Conservation (phyloP, 257 asterid species). For the Ligustrum vulgare region DNA sequence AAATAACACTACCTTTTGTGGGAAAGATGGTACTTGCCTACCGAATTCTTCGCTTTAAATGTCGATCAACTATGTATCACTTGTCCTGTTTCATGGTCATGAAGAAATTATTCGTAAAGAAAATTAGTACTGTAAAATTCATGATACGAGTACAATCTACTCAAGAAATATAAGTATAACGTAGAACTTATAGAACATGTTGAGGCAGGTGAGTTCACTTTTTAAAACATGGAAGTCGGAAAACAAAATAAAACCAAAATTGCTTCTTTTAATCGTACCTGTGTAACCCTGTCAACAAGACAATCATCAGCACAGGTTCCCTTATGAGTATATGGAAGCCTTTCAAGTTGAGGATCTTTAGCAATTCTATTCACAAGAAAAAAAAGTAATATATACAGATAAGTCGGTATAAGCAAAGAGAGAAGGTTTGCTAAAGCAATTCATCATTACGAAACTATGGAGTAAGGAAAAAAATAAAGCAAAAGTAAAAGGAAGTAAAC, state of each 20-base stretch:
- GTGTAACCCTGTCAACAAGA: constrained; percentile 87
- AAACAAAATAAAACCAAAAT: constrained; percentile 3
- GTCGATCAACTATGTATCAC: constrained; percentile 95
- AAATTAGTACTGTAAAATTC: constrained; percentile 7
- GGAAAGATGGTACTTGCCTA: constrained; percentile 44
- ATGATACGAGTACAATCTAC: background rate
- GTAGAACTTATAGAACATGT: background rate
- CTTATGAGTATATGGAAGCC: constrained; percentile 95
- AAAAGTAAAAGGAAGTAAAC: too few species aligned
- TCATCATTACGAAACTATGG: background rate
- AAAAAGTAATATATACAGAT: background rate
- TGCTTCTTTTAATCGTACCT: constrained; percentile 40
- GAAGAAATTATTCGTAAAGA: constrained; percentile 7
- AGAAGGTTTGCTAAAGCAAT: background rate
- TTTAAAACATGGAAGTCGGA: background rate
- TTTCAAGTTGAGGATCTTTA: constrained; percentile 94
- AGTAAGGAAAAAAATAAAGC: background rate
- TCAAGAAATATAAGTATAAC: background rate
- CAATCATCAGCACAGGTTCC: constrained; percentile 99
- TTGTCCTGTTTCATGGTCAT: constrained; percentile 63
- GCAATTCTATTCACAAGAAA: constrained; percentile 62
- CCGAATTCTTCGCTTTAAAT: constrained; percentile 90
- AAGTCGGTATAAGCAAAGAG: background rate
- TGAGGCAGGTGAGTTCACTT: constrained; percentile 1
- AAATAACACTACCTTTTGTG: background rate